Base-by-base conservation (phyloP, 176 grass and related monocot species). In the Zoysia japonica region DNA sequence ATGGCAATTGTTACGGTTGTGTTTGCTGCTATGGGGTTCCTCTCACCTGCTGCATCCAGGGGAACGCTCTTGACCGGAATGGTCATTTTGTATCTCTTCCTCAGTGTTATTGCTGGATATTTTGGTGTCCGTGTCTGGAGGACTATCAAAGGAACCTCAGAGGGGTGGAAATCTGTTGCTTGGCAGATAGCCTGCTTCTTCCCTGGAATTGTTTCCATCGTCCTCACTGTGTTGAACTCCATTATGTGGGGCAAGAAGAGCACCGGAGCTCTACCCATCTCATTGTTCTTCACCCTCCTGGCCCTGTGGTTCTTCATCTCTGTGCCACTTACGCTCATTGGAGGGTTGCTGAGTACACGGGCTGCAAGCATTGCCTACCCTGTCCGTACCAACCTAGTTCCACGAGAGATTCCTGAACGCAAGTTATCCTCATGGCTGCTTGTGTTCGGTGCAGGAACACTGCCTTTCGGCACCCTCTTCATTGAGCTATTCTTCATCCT, bases 21-120 rank as follows among this genome's bases (percentile, higher is more conserved):
- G 16, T 93, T 93, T 83, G 79, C 91, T 42, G 88, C 91, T 72
- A 82, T 93, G 20, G 91, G 91, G 44, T 68, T 93, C 59, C 69
- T 93, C 60, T 91, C 91, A 51, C 91, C 88, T 80, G 91, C 91
- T 85, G 28, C 28, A 28, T 88, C 85, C 13, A 88, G 91, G 81
- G 91, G 91, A 88, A 93, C 91, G 91, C 91, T 93, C 70, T 79
- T 93, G 75, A 93, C 91, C 0, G 91, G 91, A 79, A 93, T 93
- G 88, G 91, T 93, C 68, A 82, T 93, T 68, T 79, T 93, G 70
- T 93, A 91, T 59, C 88, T 93, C 54, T 87, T 93, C 84, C 86
- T 93, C 71, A 88, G 91, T 61, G 87, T 93, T 80, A 76, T 85
- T 56, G 79, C 88, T 72, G 91, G 91, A 80, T 93, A 93, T 48